Conservation (phyloP, 176 grass and related monocot genomes). For the Bonia amplexicaulis region DNA sequence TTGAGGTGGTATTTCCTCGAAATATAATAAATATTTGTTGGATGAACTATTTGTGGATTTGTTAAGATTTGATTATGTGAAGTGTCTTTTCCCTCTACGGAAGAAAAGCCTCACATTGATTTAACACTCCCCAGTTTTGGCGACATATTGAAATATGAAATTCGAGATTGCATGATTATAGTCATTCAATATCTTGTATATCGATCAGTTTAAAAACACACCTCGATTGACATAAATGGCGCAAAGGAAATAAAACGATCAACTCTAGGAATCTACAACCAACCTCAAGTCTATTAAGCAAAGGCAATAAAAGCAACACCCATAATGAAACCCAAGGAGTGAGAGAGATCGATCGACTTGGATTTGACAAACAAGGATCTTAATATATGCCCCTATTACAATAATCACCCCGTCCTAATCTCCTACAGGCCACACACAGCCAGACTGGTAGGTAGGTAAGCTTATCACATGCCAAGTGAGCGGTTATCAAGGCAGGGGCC, state of each 20-base stretch:
- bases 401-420: neutral
- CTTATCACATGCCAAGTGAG: conserved; percentile 22
- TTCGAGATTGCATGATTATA: neutral
- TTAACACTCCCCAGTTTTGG: neutral
- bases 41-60: neutral
- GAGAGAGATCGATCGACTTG: neutral
- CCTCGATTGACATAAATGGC: neutral
- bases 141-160: neutral
- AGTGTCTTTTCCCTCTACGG: neutral
- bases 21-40: neutral
- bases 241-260: neutral
- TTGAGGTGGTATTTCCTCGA: neutral
- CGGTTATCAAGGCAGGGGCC: conserved; percentile 13
- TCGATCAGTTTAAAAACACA: neutral
- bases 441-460: neutral
- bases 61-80: neutral
- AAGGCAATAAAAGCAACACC: neutral
- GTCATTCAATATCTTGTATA: neutral
- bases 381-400: neutral
- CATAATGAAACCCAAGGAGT: neutral
- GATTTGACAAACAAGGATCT: neutral
- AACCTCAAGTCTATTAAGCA: neutral
- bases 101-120: neutral
- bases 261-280: neutral
- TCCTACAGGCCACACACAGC: neutral